Percentiles rank a stretch among this genome's conserved stretches.
Conservation (phyloP, 1,284 basidiomycete genomes). For the Tilletiaria anomala region DNA sequence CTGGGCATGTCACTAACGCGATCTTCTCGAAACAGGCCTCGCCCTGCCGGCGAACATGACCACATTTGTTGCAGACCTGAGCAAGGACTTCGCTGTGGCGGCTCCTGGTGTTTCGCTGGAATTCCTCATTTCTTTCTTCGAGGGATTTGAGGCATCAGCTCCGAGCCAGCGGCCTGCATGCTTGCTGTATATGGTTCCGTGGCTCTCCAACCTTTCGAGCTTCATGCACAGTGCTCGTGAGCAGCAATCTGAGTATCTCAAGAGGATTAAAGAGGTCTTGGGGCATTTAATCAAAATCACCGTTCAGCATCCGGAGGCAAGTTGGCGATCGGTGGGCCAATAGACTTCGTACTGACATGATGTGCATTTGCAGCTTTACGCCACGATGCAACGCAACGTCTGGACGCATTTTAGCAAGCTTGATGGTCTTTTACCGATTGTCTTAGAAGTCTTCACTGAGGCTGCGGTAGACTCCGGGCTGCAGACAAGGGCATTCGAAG, state of each 20-base stretch:
- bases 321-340: neutral
- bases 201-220: conserved; percentile 30
- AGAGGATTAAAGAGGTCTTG: conserved; percentile 33
- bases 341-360: neutral
- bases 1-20: neutral
- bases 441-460: conserved; percentile 31
- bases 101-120: conserved; percentile 32
- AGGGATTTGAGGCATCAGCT: conserved; percentile 27
- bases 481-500: conserved; percentile 29
- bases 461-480: conserved; percentile 34
- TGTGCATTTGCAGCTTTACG: conserved; percentile 17
- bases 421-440: conserved; percentile 28
- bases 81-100: conserved; percentile 28
- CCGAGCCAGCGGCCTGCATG: conserved; percentile 27
- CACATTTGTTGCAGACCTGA: conserved; percentile 27
- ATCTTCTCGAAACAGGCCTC: conserved; percentile 7
- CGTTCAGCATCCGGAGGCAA: conserved; percentile 22
- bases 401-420: conserved; percentile 32
- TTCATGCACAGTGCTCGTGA: conserved; percentile 28
- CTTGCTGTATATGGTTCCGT: conserved; percentile 30
- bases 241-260: conserved; percentile 26
- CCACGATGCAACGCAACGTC: conserved; percentile 30
- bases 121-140: conserved; percentile 33
- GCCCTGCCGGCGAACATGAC: conserved; percentile 31
- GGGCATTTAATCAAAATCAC: conserved; percentile 32